A percentile compares a stretch with the other conserved stretches of the same genome.
Conservation (phyloP, 345 rosid species). For the Boechera divaricarpa region DNA sequence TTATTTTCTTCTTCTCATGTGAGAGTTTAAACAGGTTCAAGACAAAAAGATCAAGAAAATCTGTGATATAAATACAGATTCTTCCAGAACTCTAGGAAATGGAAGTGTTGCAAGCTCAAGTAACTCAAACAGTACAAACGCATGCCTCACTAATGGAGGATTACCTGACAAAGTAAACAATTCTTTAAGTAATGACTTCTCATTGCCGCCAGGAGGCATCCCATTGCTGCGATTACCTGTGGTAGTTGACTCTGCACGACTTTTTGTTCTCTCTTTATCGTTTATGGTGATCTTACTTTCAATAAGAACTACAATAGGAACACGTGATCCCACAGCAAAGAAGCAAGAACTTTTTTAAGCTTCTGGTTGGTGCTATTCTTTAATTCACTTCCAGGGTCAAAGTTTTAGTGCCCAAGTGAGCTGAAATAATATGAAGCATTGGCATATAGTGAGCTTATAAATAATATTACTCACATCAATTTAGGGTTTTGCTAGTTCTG, state of each 20-base stretch:
- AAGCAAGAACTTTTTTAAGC: constrained; percentile 11
- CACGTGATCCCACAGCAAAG: not conserved
- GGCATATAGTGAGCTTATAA: constrained; percentile 18
- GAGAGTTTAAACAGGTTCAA: constrained; percentile 66
- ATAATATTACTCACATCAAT: not conserved
- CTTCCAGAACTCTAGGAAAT: constrained; percentile 69
- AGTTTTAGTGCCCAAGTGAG: constrained; percentile 33
- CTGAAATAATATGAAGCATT: constrained; percentile 14
- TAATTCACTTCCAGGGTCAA: constrained; percentile 16
- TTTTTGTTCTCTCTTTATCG: constrained; percentile 12
- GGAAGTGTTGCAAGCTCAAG: constrained; percentile 77
- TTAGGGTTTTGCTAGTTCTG: constrained; percentile 12
- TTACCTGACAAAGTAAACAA: constrained; percentile 44
- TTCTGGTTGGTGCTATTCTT: constrained; percentile 27
- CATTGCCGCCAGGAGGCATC: constrained; percentile 72
- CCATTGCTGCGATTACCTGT: constrained; percentile 77
- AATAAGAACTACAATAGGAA: constrained; percentile 12
- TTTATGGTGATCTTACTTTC: constrained; percentile 30
- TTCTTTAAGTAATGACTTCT: constrained; percentile 55
- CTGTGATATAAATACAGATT: constrained; percentile 81
- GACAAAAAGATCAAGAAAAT: constrained; percentile 90
- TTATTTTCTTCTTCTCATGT: constrained; percentile 18
- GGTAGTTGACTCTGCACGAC: constrained; percentile 62
- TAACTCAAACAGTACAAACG: constrained; percentile 52
- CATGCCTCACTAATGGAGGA: constrained; percentile 69